A percentile compares a stretch with the other conserved stretches of the same genome.
These are phyloP conservation scores for Hanseniaspora occidentalis DNA, from an alignment of 805 yeast genomes.

Conservation along the genomic window DNA sequence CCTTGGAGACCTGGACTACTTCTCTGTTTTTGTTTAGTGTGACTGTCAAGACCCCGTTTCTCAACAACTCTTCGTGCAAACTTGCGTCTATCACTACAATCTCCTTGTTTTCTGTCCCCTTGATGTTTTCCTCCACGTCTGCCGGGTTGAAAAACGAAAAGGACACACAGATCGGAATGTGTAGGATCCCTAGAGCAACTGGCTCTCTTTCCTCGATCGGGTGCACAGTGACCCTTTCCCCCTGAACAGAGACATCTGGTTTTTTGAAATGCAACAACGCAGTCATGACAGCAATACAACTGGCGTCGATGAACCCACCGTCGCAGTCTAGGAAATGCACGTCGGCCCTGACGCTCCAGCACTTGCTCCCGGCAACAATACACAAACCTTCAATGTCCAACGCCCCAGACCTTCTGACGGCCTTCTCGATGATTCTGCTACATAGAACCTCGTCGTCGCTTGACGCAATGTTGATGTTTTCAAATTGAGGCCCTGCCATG, in stretches of 20 bases:
- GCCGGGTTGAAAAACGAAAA: conserved; percentile 72
- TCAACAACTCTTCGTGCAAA: conserved; percentile 58
- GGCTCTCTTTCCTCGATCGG: conserved; percentile 73
- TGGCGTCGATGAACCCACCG: conserved; percentile 85
- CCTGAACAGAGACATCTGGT: conserved; percentile 69
- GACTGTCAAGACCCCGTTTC: conserved; percentile 71
- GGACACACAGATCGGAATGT: conserved; percentile 81
- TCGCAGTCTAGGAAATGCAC: conserved; percentile 81
- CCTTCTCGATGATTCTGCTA: conserved; percentile 77
- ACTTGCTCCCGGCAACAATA: conserved; percentile 78
- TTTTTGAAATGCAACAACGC: conserved; percentile 72
- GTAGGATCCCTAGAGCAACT: conserved; percentile 71
- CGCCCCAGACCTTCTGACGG: conserved; percentile 82
- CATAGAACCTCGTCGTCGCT: conserved; percentile 75
- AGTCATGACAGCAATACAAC: conserved; percentile 82
- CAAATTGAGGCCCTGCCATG: conserved; percentile 81
- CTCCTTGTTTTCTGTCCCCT: conserved; percentile 50
- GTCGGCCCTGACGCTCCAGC: conserved; percentile 88
- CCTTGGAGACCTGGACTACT: conserved; percentile 77
- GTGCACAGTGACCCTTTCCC: conserved; percentile 55
- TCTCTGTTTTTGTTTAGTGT: conserved; percentile 86
- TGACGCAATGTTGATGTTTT: conserved; percentile 44
- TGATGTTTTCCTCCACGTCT: conserved; percentile 54
- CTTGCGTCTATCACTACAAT: conserved; percentile 65
- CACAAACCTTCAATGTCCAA: conserved; percentile 84